These are phyloP conservation scores for Aspergillus fumigatiaffinis DNA, from an alignment of 2,329 filamentous ascomycete genomes.

Conservation along the genomic window DNA sequence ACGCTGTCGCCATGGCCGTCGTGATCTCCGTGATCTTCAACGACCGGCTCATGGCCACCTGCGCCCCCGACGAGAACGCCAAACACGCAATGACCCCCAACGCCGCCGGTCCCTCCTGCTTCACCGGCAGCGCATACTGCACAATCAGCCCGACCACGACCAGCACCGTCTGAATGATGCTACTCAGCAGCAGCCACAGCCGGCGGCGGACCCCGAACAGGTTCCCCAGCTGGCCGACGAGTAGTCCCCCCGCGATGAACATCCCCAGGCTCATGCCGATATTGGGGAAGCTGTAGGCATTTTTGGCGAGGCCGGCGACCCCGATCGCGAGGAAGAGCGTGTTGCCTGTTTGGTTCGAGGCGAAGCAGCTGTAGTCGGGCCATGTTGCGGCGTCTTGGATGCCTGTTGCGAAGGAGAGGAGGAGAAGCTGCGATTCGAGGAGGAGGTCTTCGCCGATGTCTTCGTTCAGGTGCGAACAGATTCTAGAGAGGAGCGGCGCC, in stretches of 20 bases:
- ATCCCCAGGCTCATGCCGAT: constrained; percentile 54
- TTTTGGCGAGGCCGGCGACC: constrained; percentile 45
- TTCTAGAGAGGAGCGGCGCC: not conserved
- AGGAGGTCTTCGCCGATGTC: constrained; percentile 19
- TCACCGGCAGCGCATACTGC: constrained; percentile 37
- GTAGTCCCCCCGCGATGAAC: constrained; percentile 53
- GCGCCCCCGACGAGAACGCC: constrained; percentile 54
- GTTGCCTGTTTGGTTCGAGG: constrained; percentile 64
- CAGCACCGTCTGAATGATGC: constrained; percentile 51
- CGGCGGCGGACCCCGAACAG: constrained; percentile 49
- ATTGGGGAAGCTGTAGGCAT: constrained; percentile 51
- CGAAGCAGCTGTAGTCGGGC: constrained; percentile 60
- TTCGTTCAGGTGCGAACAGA: constrained; percentile 7
- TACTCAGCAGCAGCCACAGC: constrained; percentile 53
- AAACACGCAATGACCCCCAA: constrained; percentile 49
- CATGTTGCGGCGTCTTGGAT: constrained; percentile 57
- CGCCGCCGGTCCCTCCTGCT: constrained; percentile 40
- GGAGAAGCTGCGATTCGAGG: constrained; percentile 34
- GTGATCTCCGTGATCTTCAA: constrained; percentile 59
- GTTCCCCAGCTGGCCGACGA: constrained; percentile 57
- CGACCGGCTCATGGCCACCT: constrained; percentile 56
- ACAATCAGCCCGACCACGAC: constrained; percentile 53
- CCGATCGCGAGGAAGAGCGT: constrained; percentile 58
- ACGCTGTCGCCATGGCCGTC: constrained; percentile 62
- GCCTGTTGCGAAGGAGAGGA: constrained; percentile 38